Conservation (phyloP, 139 green algal species). For the Chlorella sp. region DNA sequence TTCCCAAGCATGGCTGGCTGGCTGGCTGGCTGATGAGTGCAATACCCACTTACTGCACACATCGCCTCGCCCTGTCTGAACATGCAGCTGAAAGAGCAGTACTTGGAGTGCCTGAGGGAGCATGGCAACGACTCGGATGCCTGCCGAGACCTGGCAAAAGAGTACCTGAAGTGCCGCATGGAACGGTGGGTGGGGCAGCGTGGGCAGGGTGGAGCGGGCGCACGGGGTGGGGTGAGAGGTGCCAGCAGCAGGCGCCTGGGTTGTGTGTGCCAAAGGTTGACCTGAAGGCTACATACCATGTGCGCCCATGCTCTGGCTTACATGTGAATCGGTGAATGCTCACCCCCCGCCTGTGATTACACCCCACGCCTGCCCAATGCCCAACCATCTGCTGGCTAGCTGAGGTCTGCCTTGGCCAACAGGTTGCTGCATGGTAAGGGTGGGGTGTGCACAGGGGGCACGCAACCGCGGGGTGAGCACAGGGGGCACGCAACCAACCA, state of each 20-base stretch:
- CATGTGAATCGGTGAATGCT: background rate
- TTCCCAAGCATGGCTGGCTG: too few species aligned
- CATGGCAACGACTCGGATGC: slow-evolving; percentile 61
- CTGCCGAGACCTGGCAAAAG: slow-evolving; percentile 78
- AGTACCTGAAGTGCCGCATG: slow-evolving; percentile 94
- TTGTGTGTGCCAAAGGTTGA: background rate
- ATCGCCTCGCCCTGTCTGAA: background rate
- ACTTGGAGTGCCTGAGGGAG: slow-evolving; percentile 83
- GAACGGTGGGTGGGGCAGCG: slow-evolving; percentile 61
- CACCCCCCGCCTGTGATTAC: too few species aligned
- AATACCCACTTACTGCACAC: background rate
- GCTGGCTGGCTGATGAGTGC: too few species aligned
- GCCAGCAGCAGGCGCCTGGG: background rate
- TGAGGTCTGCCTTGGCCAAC: too few species aligned
- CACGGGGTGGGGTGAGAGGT: background rate
- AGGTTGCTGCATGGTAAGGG: slow-evolving; percentile 67
- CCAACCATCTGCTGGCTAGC: too few species aligned
- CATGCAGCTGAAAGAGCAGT: slow-evolving; percentile 76
- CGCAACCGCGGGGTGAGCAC: too few species aligned
- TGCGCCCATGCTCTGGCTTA: slow-evolving; percentile 37
- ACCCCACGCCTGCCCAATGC: background rate
- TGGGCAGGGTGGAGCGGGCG: too few species aligned
- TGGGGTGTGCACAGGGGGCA: too few species aligned
- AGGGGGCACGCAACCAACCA: too few species aligned
- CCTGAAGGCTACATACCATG: slow-evolving; percentile 81